phyloP scores from a whole-genome alignment of 2,329 filamentous ascomycete species.

The Rhytidhysteron rufulum region DNA sequence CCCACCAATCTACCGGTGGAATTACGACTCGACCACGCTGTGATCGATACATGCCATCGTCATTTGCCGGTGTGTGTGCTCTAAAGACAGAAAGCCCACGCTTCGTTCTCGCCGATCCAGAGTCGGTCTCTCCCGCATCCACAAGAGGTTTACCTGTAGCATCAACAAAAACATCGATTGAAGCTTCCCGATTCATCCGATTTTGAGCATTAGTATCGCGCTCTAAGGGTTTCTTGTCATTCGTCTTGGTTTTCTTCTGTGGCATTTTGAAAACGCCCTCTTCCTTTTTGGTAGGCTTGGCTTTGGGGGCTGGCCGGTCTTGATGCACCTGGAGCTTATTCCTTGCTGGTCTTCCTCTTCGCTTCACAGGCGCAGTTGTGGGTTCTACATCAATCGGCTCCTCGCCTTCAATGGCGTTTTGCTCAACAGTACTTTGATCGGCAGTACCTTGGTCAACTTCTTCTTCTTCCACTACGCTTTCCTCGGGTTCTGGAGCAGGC shows the following conservation, averaged over 20 bases:
- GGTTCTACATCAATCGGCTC: background rate
- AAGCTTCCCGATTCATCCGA: background rate
- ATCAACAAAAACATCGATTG: background rate
- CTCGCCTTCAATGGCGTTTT: background rate
- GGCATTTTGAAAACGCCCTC: slow-evolving; percentile 24
- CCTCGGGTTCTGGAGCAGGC: background rate
- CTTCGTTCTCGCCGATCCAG: background rate
- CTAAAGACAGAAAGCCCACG: too few relatives aligned
- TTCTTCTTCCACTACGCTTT: background rate
- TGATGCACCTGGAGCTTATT: background rate
- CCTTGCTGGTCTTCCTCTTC: background rate
- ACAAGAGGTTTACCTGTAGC: background rate
- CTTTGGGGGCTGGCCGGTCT: background rate
- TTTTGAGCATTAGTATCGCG: slow-evolving; percentile 11
- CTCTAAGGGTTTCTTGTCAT: slow-evolving; percentile 17
- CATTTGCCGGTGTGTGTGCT: background rate
- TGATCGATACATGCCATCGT: too few relatives aligned
- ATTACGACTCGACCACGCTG: slow-evolving; percentile 52
- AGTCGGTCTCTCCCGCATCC: background rate
- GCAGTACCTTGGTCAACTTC: background rate
- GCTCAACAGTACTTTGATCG: background rate
- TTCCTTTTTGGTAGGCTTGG: slow-evolving; percentile 12
- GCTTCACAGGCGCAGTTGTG: background rate
- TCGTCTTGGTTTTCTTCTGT: slow-evolving; percentile 19
- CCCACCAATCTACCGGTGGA: slow-evolving; percentile 79